phyloP scores from a whole-genome alignment of 441 rosid genomes.

The Aleurites moluccanus region DNA sequence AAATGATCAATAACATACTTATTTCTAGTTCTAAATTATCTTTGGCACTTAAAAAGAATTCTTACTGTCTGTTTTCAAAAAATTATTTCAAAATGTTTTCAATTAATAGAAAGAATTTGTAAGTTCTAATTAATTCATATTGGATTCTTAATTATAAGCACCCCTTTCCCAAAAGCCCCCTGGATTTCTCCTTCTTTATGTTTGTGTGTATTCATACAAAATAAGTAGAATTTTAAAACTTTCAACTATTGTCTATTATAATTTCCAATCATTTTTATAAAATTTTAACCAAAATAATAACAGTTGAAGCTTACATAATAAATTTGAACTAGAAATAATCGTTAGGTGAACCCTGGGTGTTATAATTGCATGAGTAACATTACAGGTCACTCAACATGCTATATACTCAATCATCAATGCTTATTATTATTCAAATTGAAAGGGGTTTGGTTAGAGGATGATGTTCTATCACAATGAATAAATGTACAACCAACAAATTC shows the following conservation, averaged over 20 bases:
- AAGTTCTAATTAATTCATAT: background rate
- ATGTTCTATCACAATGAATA: background rate
- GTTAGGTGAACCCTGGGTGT: background rate
- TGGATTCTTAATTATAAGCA: background rate
- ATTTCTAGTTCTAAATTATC: background rate
- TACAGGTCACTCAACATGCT: background rate
- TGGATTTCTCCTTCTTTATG: background rate
- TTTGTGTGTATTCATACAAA: background rate
- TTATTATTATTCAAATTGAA: no score
- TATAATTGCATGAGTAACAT: background rate
- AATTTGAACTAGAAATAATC: background rate
- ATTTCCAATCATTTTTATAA: no score
- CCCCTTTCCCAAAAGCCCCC: background rate
- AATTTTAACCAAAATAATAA: background rate
- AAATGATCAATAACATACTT: background rate
- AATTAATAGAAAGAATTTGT: background rate
- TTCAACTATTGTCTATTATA: background rate
- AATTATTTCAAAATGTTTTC: background rate
- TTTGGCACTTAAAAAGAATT: background rate
- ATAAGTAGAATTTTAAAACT: background rate
- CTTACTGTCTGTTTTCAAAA: background rate
- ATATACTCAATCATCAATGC: no score
- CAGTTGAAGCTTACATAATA: background rate
- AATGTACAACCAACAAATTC: background rate
- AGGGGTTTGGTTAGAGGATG: background rate